Conservation (phyloP, 1,139 yeast species). For the Blastobotrys niveus region DNA sequence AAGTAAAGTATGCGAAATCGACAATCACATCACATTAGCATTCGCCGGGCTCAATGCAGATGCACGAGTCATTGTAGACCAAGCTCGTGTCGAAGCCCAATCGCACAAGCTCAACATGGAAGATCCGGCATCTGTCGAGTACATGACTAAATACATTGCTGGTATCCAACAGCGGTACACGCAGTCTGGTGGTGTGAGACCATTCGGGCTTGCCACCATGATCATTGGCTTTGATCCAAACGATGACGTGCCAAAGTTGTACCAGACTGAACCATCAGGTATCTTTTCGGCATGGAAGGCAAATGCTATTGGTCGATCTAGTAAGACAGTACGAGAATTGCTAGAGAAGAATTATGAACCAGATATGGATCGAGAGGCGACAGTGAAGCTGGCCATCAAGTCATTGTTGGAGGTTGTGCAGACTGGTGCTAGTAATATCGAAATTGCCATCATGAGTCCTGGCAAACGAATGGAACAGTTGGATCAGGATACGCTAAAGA, state of each 20-base stretch:
- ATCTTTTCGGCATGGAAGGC: conserved; percentile 99
- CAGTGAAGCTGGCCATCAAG: conserved; percentile 77
- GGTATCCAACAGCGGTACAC: conserved; percentile 97
- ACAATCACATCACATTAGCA: conserved; percentile 83
- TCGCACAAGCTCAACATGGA: conserved; percentile 91
- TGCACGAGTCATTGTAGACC: conserved; percentile 89
- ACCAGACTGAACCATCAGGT: conserved; percentile 97
- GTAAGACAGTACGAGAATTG: conserved; percentile 92
- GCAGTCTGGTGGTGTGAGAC: conserved; percentile 97
- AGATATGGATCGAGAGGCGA: conserved; percentile 63
- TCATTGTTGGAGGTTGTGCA: conserved; percentile 93
- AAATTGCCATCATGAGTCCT: conserved; percentile 80
- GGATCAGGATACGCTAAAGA: conserved; percentile 66
- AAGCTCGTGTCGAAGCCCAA: conserved; percentile 95
- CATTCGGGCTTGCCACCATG: conserved; percentile 89
- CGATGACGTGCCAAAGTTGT: conserved; percentile 73
- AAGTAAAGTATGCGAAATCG: conserved; percentile 85
- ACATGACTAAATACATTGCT: conserved; percentile 88
- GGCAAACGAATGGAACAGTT: conserved; percentile 41
- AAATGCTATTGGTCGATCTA: conserved; percentile 91
- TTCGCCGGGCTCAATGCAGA: conserved; percentile 99
- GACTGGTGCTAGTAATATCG: conserved; percentile 95
- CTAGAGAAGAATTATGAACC: conserved; percentile 85
- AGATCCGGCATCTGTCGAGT: conserved; percentile 89
- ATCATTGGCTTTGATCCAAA: conserved; percentile 93